Evolutionary conservation across 768 basidiomycete species (phyloP).

Genomic region (Cubamyces lactineus): DNA sequence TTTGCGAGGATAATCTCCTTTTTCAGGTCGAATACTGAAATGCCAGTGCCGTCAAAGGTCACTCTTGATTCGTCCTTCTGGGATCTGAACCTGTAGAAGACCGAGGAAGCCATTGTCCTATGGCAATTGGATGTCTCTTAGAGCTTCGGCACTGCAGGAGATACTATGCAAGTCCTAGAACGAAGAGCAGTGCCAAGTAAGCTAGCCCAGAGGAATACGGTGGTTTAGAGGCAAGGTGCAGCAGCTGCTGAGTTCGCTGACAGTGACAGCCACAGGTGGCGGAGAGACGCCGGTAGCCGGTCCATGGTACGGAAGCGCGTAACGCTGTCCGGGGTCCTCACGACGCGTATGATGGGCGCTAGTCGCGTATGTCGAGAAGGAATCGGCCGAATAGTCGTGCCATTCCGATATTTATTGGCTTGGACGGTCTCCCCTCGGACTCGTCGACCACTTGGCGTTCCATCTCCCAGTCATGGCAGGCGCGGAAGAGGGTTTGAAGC

Average conservation of each 20-base stretch:
- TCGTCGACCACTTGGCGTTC: not conserved
- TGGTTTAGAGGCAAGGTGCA: not conserved
- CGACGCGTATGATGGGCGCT: not conserved
- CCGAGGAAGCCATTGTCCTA: constrained; percentile 79
- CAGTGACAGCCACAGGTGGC: not conserved
- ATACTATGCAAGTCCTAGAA: not conserved
- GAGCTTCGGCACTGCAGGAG: too few species aligned
- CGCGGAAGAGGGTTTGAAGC: constrained; percentile 20
- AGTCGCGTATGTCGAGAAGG: not conserved
- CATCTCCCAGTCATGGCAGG: constrained; percentile 20
- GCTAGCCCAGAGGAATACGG: too few species aligned
- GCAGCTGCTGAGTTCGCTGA: not conserved
- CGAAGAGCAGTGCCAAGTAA: constrained; percentile 7
- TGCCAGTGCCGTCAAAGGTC: constrained; percentile 97
- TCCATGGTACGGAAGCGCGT: not conserved
- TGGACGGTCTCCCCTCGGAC: not conserved
- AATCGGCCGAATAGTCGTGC: constrained; percentile 5
- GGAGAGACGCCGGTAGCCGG: too few species aligned
- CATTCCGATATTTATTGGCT: constrained; percentile 10
- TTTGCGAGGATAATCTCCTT: constrained; percentile 97
- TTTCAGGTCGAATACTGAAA: constrained; percentile 99
- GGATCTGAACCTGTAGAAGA: constrained; percentile 98
- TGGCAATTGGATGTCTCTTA: constrained; percentile 18
- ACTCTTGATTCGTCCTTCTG: constrained; percentile 93
- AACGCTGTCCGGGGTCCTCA: not conserved